Conservation (phyloP, 1,284 basidiomycete genomes). For the Malassezia restricta region DNA sequence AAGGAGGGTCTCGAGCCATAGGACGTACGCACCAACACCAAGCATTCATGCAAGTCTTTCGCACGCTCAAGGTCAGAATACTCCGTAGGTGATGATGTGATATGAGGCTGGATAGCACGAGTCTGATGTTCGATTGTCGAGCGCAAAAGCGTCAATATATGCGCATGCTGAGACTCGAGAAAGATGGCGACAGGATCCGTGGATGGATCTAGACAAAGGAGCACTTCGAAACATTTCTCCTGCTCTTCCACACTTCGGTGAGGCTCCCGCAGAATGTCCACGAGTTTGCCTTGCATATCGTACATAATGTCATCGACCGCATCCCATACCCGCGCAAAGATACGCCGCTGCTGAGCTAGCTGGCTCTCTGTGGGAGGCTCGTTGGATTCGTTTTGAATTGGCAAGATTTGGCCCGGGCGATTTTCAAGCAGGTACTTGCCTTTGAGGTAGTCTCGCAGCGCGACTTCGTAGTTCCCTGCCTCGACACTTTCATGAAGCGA, state of each 20-base stretch:
- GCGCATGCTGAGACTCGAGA: constrained; percentile 79
- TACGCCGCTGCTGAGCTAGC: constrained; percentile 58
- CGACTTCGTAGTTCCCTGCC: constrained; percentile 67
- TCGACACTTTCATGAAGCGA: constrained; percentile 78
- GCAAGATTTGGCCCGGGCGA: constrained; percentile 65
- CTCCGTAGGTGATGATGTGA: neutral
- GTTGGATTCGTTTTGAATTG: constrained; percentile 47
- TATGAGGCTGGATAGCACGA: neutral
- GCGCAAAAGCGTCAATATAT: constrained; percentile 69
- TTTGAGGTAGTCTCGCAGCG: constrained; percentile 92
- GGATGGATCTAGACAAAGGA: constrained; percentile 37
- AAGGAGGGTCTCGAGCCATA: constrained; percentile 20
- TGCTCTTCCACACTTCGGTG: constrained; percentile 76
- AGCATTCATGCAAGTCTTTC: constrained; percentile 39
- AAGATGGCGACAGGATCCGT: constrained; percentile 73
- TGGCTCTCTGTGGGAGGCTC: constrained; percentile 12
- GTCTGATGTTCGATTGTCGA: constrained; percentile 48
- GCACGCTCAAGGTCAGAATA: constrained; percentile 50
- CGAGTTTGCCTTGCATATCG: constrained; percentile 72
- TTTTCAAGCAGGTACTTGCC: constrained; percentile 81
- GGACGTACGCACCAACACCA: constrained; percentile 26
- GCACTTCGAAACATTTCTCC: constrained; percentile 81
- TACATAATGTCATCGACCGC: constrained; percentile 88
- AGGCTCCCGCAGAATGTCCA: constrained; percentile 66
- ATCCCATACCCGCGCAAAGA: constrained; percentile 91